Base-by-base conservation (phyloP, 306 rosid species). In the Pyrus communis region DNA sequence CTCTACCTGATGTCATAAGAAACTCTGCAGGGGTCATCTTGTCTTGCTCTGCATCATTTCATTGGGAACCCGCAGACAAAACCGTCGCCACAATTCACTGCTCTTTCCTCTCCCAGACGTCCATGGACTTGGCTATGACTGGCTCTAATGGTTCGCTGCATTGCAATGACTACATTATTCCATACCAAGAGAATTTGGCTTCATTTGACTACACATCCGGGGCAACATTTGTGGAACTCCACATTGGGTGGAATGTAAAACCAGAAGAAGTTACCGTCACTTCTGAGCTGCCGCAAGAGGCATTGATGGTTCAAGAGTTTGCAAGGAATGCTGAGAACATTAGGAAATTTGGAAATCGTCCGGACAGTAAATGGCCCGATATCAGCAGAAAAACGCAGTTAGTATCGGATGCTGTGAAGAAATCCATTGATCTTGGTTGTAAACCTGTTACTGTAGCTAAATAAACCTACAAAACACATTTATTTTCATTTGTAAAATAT, bases 261-360 rank as follows among this genome's bases (percentile, higher is more conserved):
- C 91, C 92, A 17, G 86, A 86, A 84, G 86, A 83, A 69, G 84
- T 88, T 78, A 81, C 59, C 45, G 90, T 86, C 70, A 78, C 46
- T 45, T 77, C 69, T 67, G 63, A 83, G 83, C 86, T 86, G 70
- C 94, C 94, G 14, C 98, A 93, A 72, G 98, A 93, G 69, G 91
- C 90, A 81, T 52, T 89, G 52, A 89, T 93, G 96, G 91, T 93
- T 28, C 83, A 85, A 81, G 93, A 89, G 78, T 76, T 90, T 78
- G 82, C 90, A 30, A 78, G 88, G 74, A 85, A 85, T 69, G 87
- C 74, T 65, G 64, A 61, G 19, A 85, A 78, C 49, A 84, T 90
- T 65, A 66, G 77, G 75, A 82, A 76, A 75, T 23, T 69, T 28
- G 85, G 88, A 21, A 73, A 69, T 58, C 12, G 12, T 10, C 94